Percentiles rank a stretch among this genome's conserved stretches.
These are phyloP conservation scores for Leucosporidium yakuticum DNA, from an alignment of 768 basidiomycete genomes.

Conservation along the genomic window DNA sequence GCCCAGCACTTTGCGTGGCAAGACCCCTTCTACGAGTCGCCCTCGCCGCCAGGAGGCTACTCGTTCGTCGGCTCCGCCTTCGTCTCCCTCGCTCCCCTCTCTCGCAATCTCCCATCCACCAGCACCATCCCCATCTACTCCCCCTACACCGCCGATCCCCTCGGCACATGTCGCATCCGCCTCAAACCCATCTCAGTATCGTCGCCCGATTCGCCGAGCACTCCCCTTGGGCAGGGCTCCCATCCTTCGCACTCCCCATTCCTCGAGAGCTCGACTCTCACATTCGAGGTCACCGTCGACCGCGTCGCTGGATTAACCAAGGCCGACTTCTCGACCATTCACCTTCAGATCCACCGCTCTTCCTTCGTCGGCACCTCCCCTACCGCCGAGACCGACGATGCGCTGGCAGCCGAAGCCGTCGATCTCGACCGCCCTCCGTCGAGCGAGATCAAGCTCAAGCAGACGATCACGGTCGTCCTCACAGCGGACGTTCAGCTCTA, in stretches of 20 bases:
- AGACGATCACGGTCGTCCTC: conserved; percentile 70
- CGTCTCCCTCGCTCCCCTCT: conserved; percentile 73
- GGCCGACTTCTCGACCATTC: conserved; percentile 79
- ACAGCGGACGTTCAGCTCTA: conserved; percentile 66
- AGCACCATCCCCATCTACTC: conserved; percentile 80
- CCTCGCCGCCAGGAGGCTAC: conserved; percentile 60
- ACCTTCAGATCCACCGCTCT: conserved; percentile 80
- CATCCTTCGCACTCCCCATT: background rate
- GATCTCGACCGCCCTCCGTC: conserved; percentile 66
- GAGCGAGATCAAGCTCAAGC: conserved; percentile 75
- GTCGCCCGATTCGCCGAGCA: conserved; percentile 46
- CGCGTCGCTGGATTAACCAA: conserved; percentile 79
- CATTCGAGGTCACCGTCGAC: conserved; percentile 79
- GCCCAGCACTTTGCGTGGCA: conserved; percentile 89
- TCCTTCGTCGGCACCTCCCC: conserved; percentile 71
- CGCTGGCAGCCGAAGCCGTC: conserved; percentile 66
- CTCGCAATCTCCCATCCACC: conserved; percentile 49
- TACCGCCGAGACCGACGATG: conserved; percentile 59
- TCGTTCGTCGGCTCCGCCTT: conserved; percentile 87
- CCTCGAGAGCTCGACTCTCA: conserved; percentile 68
- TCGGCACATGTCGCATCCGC: conserved; percentile 85
- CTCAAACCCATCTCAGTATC: conserved; percentile 72
- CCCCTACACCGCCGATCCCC: conserved; percentile 87
- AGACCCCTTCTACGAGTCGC: conserved; percentile 85
- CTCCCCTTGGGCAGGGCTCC: conserved; percentile 52